These are phyloP conservation scores for Solanum aculeatissimum DNA, from an alignment of 305 asterid genomes.

Conservation along the genomic window DNA sequence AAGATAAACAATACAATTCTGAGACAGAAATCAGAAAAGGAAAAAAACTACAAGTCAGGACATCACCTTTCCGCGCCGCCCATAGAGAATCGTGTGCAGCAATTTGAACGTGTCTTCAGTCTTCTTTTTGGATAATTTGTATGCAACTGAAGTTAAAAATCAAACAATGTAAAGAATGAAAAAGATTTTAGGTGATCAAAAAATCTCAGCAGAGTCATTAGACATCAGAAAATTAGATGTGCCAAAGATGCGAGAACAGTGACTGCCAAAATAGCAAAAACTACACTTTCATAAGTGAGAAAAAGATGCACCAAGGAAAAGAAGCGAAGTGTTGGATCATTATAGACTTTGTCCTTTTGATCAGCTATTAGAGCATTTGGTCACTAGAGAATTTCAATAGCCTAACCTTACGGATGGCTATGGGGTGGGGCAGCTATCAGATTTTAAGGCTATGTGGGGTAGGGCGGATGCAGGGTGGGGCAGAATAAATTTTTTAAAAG, in stretches of 20 bases:
- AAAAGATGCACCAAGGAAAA: background rate
- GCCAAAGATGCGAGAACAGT: background rate
- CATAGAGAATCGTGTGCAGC: constrained; percentile 68
- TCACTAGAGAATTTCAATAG: background rate
- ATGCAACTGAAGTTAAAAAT: constrained; percentile 37
- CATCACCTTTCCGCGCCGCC: constrained; percentile 89
- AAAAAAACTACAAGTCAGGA: constrained; percentile 1
- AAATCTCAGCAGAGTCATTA: background rate
- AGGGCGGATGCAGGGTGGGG: too few species aligned
- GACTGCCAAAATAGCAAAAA: background rate
- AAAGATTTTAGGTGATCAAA: background rate
- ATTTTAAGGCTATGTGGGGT: too few species aligned
- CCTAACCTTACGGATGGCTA: background rate
- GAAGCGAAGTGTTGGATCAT: background rate
- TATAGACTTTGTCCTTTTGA: background rate
- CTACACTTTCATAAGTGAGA: background rate
- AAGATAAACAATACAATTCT: background rate
- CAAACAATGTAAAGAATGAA: background rate
- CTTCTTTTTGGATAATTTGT: constrained; percentile 76
- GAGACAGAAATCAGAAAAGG: background rate
- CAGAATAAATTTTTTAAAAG: too few species aligned
- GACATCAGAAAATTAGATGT: background rate
- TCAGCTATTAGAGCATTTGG: background rate
- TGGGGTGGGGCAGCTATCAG: too few species aligned
- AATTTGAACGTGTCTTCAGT: constrained; percentile 68